Conservation (phyloP, 768 basidiomycete species). For the Tylopilus subfusipes region DNA sequence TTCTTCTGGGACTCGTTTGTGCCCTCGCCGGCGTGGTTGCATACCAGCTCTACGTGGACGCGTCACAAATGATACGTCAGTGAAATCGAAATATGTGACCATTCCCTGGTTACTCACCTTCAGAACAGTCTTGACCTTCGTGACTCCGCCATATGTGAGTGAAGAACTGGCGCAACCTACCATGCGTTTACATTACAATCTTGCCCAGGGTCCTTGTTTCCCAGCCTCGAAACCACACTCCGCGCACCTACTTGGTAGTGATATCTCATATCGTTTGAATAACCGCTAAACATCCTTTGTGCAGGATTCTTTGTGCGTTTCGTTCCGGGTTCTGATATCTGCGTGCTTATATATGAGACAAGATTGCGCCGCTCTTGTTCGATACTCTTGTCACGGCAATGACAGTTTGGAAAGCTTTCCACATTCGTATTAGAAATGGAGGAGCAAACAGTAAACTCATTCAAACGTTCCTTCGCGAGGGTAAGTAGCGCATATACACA, state of each 20-base stretch:
- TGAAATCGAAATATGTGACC: not conserved
- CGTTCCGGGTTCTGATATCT: not conserved
- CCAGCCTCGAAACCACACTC: slow-evolving; percentile 82
- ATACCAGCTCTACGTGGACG: slow-evolving; percentile 79
- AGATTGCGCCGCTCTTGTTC: slow-evolving; percentile 77
- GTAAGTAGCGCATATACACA: slow-evolving; percentile 32
- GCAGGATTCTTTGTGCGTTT: slow-evolving; percentile 56
- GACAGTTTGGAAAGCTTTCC: slow-evolving; percentile 77
- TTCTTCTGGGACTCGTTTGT: slow-evolving; percentile 60
- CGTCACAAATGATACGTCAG: slow-evolving; percentile 73
- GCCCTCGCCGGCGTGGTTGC: slow-evolving; percentile 71
- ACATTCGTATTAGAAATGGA: slow-evolving; percentile 70
- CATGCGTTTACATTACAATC: not conserved
- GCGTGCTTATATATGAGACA: slow-evolving; percentile 26
- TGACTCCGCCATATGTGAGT: slow-evolving; percentile 59
- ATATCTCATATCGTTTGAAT: slow-evolving; percentile 11
- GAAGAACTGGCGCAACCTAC: not conserved
- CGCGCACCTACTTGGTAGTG: slow-evolving; percentile 70
- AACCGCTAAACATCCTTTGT: slow-evolving; percentile 7
- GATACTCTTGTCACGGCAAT: slow-evolving; percentile 78
- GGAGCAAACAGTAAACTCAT: slow-evolving; percentile 76
- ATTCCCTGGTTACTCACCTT: slow-evolving; percentile 9
- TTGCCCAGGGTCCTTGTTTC: slow-evolving; percentile 68
- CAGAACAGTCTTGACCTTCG: slow-evolving; percentile 57
- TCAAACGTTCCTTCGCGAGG: slow-evolving; percentile 82